Conservation (phyloP, 2,329 filamentous ascomycete species). For the Exophiala spinifera region DNA sequence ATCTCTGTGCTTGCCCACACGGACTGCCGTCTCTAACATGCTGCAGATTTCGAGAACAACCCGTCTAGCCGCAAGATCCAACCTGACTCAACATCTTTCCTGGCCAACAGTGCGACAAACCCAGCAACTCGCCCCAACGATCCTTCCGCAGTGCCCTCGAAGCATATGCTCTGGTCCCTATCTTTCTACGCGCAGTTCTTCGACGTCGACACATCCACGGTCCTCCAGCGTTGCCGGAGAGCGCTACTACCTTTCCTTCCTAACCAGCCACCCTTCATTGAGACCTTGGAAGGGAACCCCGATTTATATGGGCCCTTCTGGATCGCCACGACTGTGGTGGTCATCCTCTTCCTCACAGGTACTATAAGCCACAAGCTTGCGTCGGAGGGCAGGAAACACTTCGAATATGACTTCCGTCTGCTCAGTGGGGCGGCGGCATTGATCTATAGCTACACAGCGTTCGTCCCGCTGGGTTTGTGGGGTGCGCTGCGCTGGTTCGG, state of each 20-base stretch:
- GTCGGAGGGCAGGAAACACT: conserved; percentile 33
- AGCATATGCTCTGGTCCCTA: conserved; percentile 88
- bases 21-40: conserved; percentile 4
- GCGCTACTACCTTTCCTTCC: conserved; percentile 86
- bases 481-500: conserved; percentile 91
- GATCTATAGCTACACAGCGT: conserved; percentile 89
- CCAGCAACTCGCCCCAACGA: conserved; percentile 48
- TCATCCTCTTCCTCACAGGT: conserved; percentile 91
- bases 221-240: conserved; percentile 80
- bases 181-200: conserved; percentile 98
- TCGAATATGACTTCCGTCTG: conserved; percentile 61
- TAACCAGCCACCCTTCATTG: conserved; percentile 81
- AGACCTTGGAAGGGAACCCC: conserved; percentile 93
- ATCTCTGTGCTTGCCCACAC: neutral
- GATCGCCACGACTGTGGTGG: conserved; percentile 96
- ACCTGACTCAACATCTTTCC: conserved; percentile 51
- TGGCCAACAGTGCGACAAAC: conserved; percentile 50
- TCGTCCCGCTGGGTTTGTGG: conserved; percentile 84
- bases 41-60: conserved; percentile 64
- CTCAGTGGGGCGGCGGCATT: conserved; percentile 86
- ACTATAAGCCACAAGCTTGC: conserved; percentile 91
- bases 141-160: conserved; percentile 53
- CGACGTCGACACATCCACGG: conserved; percentile 91
- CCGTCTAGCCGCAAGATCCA: conserved; percentile 49
- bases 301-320: conserved; percentile 97